A percentile compares a stretch with the other conserved stretches of the same genome.
These are phyloP conservation scores for Melocanna baccifera DNA, from an alignment of 176 grass and related monocot species.

Conservation along the genomic window DNA sequence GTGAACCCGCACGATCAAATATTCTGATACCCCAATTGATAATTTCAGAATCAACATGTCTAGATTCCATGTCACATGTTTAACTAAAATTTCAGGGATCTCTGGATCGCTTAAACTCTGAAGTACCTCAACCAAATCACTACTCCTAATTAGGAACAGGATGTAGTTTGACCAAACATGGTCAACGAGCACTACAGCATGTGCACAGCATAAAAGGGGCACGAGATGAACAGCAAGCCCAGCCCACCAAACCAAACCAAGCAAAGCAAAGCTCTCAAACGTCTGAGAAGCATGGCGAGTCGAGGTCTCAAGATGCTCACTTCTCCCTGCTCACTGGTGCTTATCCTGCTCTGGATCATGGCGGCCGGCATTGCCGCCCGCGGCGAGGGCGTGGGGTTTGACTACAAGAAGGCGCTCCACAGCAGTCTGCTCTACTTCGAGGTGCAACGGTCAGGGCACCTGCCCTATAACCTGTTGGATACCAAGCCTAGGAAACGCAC, in stretches of 20 bases:
- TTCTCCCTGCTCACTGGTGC: not conserved
- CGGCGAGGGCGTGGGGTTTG: conserved; percentile 1
- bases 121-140: not conserved
- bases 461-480: conserved; percentile 78
- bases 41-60: not conserved
- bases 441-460: conserved; percentile 83
- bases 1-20: too few relatives aligned
- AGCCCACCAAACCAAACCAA: too few relatives aligned
- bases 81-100: conserved; percentile 2
- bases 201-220: not conserved
- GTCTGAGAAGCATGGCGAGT: not conserved
- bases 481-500: too few relatives aligned
- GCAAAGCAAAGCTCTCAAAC: not conserved
- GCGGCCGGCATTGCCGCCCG: not conserved
- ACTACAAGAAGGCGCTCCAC: conserved; percentile 54
- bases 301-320: not conserved
- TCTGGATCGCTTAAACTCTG: not conserved
- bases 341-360: not conserved
- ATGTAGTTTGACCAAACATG: not conserved
- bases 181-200: not conserved
- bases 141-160: not conserved
- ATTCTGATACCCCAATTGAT: too few relatives aligned
- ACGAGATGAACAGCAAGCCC: not conserved
- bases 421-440: conserved; percentile 89
- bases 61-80: conserved; percentile 11